Base-by-base conservation (phyloP, 352 stramenopile species). In the Globisporangium cystogenes region DNA sequence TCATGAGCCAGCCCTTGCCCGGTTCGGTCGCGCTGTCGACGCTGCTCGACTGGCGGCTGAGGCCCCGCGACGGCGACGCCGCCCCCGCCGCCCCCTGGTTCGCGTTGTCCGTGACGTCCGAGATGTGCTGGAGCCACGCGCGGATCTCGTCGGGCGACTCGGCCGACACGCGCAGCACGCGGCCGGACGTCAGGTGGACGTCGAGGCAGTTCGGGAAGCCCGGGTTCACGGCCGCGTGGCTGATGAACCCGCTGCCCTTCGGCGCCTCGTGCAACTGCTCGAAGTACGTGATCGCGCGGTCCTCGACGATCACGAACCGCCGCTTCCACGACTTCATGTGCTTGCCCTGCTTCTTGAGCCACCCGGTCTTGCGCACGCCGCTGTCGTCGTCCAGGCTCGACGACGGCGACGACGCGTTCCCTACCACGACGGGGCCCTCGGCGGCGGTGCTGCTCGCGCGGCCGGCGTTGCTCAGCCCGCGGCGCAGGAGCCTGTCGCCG, bases 311-410 rank as follows among this genome's bases (percentile, higher is more conserved):
- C 50, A 93, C 88, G 60, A 87, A 92, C 21, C 83, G 80, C 4
- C 81, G 76, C 52, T 90, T 90, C 53, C 86, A 86, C 33, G 68
- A 86, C 44, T 86, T 87, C 31, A 82, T 62, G 41, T 69, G 57
- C 10, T 81, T 68, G 35, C 83, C 83, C 73, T 93, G 78, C 59
- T 93, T 93, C 36, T 72, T 74, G 48, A 93, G 55, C 80, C 83
- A 91, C 18, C 83, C 83, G n/a, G 66, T 75, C 47, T 88, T 89
- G 26, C 65, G 65, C 12, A 8, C 35, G 14, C 16, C n/a, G 15
- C 40, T 45, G 27, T 49, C 54, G 24, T 49, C 45, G 7, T 40
- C 40, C 40, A 20, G 36, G 35, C 45, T 59, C 2, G 43, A 29
- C 23, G 45, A 51, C 15, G 14, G 31, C 31, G 21, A 21, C 31